phyloP scores from a whole-genome alignment of 768 basidiomycete species.

The Lactifluus echinatus region DNA sequence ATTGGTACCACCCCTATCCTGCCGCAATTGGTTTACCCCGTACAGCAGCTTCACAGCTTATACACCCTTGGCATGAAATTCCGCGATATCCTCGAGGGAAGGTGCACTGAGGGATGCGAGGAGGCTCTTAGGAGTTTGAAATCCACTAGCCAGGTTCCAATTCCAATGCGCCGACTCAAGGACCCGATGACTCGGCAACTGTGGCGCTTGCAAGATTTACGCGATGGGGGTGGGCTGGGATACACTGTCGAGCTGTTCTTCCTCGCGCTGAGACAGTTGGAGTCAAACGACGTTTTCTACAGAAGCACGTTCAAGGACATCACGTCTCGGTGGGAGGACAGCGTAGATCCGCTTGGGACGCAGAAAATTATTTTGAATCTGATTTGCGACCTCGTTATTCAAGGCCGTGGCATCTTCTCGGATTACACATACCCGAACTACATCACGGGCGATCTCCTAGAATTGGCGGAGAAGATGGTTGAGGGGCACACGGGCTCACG shows the following conservation, averaged over 20 bases:
- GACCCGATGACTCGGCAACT: neutral
- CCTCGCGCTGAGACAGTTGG: neutral
- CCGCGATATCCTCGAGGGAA: neutral
- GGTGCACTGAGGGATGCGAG: neutral
- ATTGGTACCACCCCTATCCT: neutral
- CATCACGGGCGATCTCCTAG: neutral
- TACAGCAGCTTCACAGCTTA: neutral
- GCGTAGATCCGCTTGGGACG: neutral
- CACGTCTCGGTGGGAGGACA: neutral
- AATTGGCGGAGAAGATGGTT: neutral
- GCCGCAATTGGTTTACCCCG: neutral
- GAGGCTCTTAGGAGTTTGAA: neutral
- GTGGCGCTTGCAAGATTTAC: neutral
- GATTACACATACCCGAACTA: neutral
- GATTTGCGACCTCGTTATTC: constrained; percentile 26
- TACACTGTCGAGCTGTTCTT: neutral
- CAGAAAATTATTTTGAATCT: constrained; percentile 21
- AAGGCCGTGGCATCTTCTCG: neutral
- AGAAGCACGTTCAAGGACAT: neutral
- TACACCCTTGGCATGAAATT: neutral
- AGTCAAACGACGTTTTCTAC: neutral
- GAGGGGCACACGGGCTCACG: neutral
- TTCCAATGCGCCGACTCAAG: neutral
- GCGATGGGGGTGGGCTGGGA: neutral
- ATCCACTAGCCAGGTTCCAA: neutral